Evolutionary conservation across 495 filamentous ascomycete species (phyloP), one percentile per base, ranked within the genome.

Genomic region (Lepidopterella palustris): DNA sequence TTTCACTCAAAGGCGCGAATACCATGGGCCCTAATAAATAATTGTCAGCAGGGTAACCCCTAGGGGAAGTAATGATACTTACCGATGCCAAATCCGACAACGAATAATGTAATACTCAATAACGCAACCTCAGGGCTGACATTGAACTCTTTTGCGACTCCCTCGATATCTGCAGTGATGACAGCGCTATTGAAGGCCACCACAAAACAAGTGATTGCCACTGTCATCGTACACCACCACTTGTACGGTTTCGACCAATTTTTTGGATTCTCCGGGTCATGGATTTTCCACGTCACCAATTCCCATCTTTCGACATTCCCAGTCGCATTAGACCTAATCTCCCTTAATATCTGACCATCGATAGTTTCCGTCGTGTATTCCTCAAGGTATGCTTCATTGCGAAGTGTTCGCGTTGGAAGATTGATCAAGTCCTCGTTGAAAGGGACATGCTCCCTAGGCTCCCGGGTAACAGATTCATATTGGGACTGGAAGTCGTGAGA

Each of bases 61-160:
- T 18, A 42, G 2, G 3, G 9, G 35, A 42, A 42, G 10, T 3
- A 42, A 11, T 31, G 32, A 5, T 39, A 70, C 74, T 64, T 76
- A 79, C 86, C 88, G 45, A 91, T 71, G 66, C 87, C 87, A 65
- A 91, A 91, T 18, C 88, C 88, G 59, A 92, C 74, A 18, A 91
- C 88, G 61, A 92, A 92, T 0, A 70, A 73, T 0, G 86, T 85
- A 42, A 92, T 81, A 39, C 75, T 78, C 1, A 92, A 70, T 13
- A 89, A 70, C 35, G 83, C 80, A 11, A 86, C 86, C 72, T 89
- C 86, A 5, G 79, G 69, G 47, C 81, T 82, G 58, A 89, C 81
- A 50, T 77, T 48, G 59, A 92, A 90, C 21, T 79, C 74, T 15
- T 82, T 62, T 23, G 77, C 68, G 1, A 87, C 81, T 5, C 82